Percentiles rank a stretch among this genome's conserved stretches.
phyloP scores from a whole-genome alignment of 257 asterid genomes.

The Scutellaria barbata region DNA sequence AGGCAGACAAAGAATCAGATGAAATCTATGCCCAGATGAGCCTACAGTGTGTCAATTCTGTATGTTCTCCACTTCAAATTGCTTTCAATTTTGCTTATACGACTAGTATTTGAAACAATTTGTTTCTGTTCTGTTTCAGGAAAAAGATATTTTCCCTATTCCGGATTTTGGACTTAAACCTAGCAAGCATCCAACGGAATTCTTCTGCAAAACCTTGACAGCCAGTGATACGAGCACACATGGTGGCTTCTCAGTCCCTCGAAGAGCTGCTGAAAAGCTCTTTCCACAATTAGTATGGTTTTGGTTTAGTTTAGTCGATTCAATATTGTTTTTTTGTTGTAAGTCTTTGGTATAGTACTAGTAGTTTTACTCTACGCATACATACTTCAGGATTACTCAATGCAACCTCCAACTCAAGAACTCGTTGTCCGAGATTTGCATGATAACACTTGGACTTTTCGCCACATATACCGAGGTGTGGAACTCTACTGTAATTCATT shows the following conservation, averaged over 20 bases:
- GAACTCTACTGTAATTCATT: not conserved
- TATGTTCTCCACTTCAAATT: constrained; percentile 41
- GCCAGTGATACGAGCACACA: constrained; percentile 99
- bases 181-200: constrained; percentile 85
- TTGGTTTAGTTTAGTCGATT: constrained; percentile 20
- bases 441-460: constrained; percentile 91
- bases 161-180: constrained; percentile 83
- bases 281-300: constrained; percentile 78
- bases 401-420: constrained; percentile 98
- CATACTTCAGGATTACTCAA: constrained; percentile 71
- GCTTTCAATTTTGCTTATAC: not conserved
- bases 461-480: constrained; percentile 89
- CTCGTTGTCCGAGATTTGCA: constrained; percentile 93
- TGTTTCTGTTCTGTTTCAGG: constrained; percentile 48
- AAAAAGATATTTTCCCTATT: constrained; percentile 81
- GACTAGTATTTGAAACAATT: too few species aligned
- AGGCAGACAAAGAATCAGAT: constrained; percentile 97
- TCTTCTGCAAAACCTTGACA: constrained; percentile 94
- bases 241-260: constrained; percentile 97
- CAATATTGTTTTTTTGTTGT: not conserved
- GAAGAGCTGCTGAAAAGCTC: constrained; percentile 95
- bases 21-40: constrained; percentile 97
- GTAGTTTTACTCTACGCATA: not conserved
- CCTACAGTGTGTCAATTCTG: constrained; percentile 87
- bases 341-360: not conserved